phyloP scores from a whole-genome alignment of 306 rosid genomes.

The Casuarina equisetifolia region DNA sequence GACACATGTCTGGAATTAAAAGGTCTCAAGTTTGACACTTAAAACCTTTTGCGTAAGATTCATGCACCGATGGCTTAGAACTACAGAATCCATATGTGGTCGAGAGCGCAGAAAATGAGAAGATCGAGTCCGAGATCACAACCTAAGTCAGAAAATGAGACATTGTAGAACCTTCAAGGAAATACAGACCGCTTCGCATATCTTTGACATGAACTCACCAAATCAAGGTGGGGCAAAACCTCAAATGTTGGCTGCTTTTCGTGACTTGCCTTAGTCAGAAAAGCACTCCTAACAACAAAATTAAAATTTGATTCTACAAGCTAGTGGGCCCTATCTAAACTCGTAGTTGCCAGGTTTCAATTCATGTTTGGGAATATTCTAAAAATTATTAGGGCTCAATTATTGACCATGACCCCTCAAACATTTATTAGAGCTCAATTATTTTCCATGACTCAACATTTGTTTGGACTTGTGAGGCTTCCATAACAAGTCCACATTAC shows the following conservation, averaged over 20 bases:
- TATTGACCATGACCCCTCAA: neutral
- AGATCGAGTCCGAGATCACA: neutral
- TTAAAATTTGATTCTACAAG: neutral
- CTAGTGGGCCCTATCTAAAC: neutral
- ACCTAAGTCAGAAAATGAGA: neutral
- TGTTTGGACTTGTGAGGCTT: neutral
- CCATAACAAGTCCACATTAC: too few species aligned
- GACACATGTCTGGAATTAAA: too few species aligned
- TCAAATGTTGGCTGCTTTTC: neutral
- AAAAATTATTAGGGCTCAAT: neutral
- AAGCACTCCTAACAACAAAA: constrained; percentile 7
- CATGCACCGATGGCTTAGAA: too few species aligned
- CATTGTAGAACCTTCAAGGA: neutral
- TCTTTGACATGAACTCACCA: constrained; percentile 21
- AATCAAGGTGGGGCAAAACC: constrained; percentile 32
- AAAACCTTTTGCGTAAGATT: too few species aligned
- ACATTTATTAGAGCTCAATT: neutral
- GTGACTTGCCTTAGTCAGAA: constrained; percentile 1
- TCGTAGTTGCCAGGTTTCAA: neutral
- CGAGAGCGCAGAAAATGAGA: too few species aligned
- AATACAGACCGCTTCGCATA: neutral
- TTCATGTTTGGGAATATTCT: neutral
- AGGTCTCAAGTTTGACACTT: too few species aligned
- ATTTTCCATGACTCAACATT: neutral
- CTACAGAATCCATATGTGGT: too few species aligned